Evolutionary conservation across 768 basidiomycete genomes (phyloP), one percentile per base, ranked within the genome.

Genomic region (Phaffia tasmanica): DNA sequence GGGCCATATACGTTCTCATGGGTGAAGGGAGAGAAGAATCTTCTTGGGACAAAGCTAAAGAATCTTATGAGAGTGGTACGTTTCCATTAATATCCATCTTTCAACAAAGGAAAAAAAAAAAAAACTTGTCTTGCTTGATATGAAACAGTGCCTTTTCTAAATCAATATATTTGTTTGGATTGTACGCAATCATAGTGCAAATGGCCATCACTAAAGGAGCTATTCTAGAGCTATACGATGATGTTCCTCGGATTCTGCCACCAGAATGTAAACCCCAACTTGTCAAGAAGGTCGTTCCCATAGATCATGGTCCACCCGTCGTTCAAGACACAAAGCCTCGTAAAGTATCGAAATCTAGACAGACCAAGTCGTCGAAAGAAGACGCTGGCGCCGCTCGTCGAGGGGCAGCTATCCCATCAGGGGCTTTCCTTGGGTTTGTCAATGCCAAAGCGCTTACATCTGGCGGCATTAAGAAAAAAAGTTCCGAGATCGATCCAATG

Each of bases 221-320:
- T 63, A 81, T 86, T 69, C 83, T 95, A 42, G 92, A 98, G 75
- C 81, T 98, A 14, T 99, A 91, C 72, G 85, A 81, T n/a, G 95
- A 99, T 74, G 88, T 94, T 60, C 83, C 85, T 66, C 86, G 90
- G 0, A 79, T 99, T 15, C 78, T 98, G 3, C 92, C 94, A 0
- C 83, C 81, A 48, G 81, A 88, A 69, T 76, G 86, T 70, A 85
- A 86, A 54, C 92, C 92, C 0, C 80, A 83, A 68, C 86, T 84
- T 70, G 76, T 89, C 46, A 88, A 93, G 77, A 86, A 85, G 77
- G 79, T 78, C 32, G 55, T 63, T 27, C 62, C 54, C 25, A 90
- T 95, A 84, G 86, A 86, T 60, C 87, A 92, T 49, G 83, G 86
- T 66, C 72, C 73, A 0, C 76, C 73, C 72, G 72, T 16, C 60